Percentiles rank a stretch among this genome's conserved stretches.
phyloP scores from a whole-genome alignment of 768 basidiomycete genomes.

The Auricularia sp. region DNA sequence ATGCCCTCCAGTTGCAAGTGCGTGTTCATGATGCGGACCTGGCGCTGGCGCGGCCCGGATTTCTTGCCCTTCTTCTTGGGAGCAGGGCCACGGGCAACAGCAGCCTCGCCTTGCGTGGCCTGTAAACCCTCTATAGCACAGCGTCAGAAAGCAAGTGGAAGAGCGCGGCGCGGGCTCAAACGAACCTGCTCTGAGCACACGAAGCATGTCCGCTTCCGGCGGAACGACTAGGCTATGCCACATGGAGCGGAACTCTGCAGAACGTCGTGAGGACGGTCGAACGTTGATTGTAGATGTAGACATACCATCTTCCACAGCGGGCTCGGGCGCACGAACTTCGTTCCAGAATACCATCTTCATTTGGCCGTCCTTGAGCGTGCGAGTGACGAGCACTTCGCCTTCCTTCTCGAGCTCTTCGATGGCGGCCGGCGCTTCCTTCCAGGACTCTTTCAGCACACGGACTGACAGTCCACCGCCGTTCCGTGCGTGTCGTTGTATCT shows the following conservation, averaged over 20 bases:
- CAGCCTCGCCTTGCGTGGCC: slow-evolving; percentile 57
- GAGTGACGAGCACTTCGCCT: slow-evolving; percentile 80
- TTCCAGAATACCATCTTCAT: slow-evolving; percentile 85
- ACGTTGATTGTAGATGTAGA: slow-evolving; percentile 3
- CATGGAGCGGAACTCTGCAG: slow-evolving; percentile 70
- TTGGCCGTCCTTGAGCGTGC: slow-evolving; percentile 74
- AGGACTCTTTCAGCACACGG: slow-evolving; percentile 76
- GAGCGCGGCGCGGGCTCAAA: slow-evolving; percentile 7
- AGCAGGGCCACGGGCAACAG: slow-evolving; percentile 41
- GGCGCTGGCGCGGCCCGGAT: slow-evolving; percentile 59
- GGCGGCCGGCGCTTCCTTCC: slow-evolving; percentile 76
- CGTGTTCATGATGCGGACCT: slow-evolving; percentile 77
- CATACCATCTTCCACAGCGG: slow-evolving; percentile 71
- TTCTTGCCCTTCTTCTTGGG: slow-evolving; percentile 79
- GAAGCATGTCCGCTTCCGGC: slow-evolving; percentile 72
- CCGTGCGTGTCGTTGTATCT: slow-evolving; percentile 76
- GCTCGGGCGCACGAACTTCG: slow-evolving; percentile 67
- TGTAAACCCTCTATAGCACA: slow-evolving; percentile 59
- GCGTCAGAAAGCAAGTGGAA: not conserved
- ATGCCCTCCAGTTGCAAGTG: slow-evolving; percentile 73
- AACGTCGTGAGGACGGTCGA: slow-evolving; percentile 1
- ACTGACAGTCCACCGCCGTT: slow-evolving; percentile 81
- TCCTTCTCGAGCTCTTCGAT: slow-evolving; percentile 86
- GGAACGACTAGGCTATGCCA: slow-evolving; percentile 84
- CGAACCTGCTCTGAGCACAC: slow-evolving; percentile 64